Conservation (phyloP, 768 basidiomycete genomes). For the Leccinellum rugosiceps region DNA sequence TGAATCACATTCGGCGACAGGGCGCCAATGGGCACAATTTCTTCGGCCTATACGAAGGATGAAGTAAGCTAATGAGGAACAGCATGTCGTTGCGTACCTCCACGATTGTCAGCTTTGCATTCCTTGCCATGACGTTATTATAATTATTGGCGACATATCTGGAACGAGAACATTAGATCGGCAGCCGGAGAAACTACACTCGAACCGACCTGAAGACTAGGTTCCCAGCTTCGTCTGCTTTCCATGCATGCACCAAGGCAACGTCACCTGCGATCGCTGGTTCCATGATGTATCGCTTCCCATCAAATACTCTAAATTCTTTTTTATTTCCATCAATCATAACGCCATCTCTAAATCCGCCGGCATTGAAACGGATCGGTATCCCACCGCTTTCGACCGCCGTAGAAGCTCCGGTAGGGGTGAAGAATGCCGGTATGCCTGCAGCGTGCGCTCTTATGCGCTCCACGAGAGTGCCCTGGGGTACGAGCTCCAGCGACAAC, state of each 20-base stretch:
- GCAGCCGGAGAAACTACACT: not conserved
- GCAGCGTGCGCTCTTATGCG: slow-evolving; percentile 86
- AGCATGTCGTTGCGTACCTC: slow-evolving; percentile 51
- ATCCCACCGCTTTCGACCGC: slow-evolving; percentile 73
- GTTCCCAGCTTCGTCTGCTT: slow-evolving; percentile 86
- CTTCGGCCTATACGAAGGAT: slow-evolving; percentile 68
- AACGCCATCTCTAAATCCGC: slow-evolving; percentile 64
- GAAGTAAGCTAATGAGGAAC: slow-evolving; percentile 1
- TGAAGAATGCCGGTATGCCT: slow-evolving; percentile 91
- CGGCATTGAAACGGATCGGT: slow-evolving; percentile 73
- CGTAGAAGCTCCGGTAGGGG: slow-evolving; percentile 81
- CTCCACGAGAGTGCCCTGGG: slow-evolving; percentile 88
- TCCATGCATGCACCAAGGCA: slow-evolving; percentile 87
- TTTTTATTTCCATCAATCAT: slow-evolving; percentile 71
- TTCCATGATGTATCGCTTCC: slow-evolving; percentile 78
- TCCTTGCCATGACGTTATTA: slow-evolving; percentile 78
- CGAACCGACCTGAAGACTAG: slow-evolving; percentile 72
- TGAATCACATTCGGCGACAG: slow-evolving; percentile 82
- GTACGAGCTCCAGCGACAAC: slow-evolving; percentile 82
- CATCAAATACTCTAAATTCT: slow-evolving; percentile 72
- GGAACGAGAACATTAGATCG: not conserved
- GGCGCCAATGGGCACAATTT: slow-evolving; percentile 81
- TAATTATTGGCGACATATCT: slow-evolving; percentile 83
- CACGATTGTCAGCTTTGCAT: slow-evolving; percentile 84
- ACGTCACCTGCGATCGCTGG: slow-evolving; percentile 69